Evolutionary conservation across 352 stramenopile genomes (phyloP).

Genomic region (Blastocystis sp.): DNA sequence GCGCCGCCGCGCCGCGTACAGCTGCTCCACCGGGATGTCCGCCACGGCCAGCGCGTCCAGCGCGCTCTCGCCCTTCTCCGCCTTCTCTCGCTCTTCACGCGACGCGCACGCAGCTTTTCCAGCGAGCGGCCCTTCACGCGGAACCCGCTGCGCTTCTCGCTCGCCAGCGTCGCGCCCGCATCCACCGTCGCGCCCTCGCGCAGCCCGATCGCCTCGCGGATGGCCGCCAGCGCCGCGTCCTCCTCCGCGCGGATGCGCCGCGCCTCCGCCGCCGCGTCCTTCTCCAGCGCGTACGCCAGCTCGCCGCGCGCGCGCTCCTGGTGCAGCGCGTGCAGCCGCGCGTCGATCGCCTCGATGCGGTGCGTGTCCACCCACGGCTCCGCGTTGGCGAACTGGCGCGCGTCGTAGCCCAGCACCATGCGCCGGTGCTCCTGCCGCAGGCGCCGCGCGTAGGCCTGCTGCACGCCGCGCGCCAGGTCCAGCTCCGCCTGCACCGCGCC

Average conservation of each 20-base stretch:
- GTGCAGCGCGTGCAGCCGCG: slow-evolving; percentile 26
- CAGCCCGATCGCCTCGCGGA: neutral
- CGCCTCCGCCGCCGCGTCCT: slow-evolving; percentile 34
- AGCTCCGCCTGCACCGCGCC: neutral
- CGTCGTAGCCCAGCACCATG: slow-evolving; percentile 17
- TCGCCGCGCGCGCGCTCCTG: neutral
- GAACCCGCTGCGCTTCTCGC: neutral
- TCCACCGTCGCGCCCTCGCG: neutral
- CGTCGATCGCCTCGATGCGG: slow-evolving; percentile 44
- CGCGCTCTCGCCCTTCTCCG: neutral
- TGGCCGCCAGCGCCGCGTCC: neutral
- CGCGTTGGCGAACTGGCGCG: neutral
- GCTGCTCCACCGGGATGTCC: slow-evolving; percentile 19
- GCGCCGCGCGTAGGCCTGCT: neutral
- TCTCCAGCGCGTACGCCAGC: slow-evolving; percentile 20
- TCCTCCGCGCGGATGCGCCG: slow-evolving; percentile 1
- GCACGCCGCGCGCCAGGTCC: neutral
- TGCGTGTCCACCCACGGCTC: slow-evolving; percentile 43
- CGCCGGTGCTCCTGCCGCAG: neutral
- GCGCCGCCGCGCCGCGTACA: slow-evolving; percentile 3
- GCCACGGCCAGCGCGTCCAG: slow-evolving; percentile 10
- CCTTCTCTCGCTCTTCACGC: neutral
- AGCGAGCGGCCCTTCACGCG: neutral
- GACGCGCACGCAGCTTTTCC: neutral
- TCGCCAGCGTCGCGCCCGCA: neutral